Evolutionary conservation across 2,329 filamentous ascomycete genomes (phyloP).

Genomic region (Coniochaeta sp.): DNA sequence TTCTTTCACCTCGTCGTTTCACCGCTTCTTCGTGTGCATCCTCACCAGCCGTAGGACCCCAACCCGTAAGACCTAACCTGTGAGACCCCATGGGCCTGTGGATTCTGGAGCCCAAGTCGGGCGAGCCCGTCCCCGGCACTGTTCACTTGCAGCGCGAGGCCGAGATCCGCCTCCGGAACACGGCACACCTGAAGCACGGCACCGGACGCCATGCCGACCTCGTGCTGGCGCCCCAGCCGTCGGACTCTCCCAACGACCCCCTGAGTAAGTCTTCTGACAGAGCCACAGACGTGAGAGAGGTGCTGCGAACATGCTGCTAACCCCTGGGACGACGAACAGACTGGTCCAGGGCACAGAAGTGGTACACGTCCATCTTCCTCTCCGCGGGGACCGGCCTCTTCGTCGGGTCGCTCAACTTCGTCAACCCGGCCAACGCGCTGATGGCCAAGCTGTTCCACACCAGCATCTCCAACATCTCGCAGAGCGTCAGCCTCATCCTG

Average conservation of each 20-base stretch:
- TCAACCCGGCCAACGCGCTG: slow-evolving; percentile 24
- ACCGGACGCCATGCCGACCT: slow-evolving; percentile 25
- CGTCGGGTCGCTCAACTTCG: slow-evolving; percentile 26
- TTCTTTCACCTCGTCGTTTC: neutral
- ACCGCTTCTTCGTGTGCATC: neutral
- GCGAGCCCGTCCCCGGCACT: slow-evolving; percentile 19
- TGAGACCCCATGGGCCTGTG: neutral
- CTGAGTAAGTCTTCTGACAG: slow-evolving; percentile 31
- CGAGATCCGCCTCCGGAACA: slow-evolving; percentile 18
- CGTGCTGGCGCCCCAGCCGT: slow-evolving; percentile 37
- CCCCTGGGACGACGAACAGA: slow-evolving; percentile 11
- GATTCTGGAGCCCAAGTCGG: neutral
- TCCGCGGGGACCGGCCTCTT: slow-evolving; percentile 27
- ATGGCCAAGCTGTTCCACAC: slow-evolving; percentile 13
- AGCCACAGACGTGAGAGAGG: slow-evolving; percentile 28
- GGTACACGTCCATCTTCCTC: slow-evolving; percentile 16
- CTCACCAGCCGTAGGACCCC: neutral
- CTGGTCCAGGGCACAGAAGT: neutral
- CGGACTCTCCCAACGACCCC: slow-evolving; percentile 33
- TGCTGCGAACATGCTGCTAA: neutral
- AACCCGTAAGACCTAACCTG: too few species aligned
- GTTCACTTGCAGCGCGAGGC: slow-evolving; percentile 21
- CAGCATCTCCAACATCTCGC: slow-evolving; percentile 21
- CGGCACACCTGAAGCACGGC: slow-evolving; percentile 11
- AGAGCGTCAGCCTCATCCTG: slow-evolving; percentile 17